Percentiles rank a stretch among this genome's conserved stretches.
phyloP scores from a whole-genome alignment of 352 stramenopile genomes.

The Phytophthora chlamydospora region DNA sequence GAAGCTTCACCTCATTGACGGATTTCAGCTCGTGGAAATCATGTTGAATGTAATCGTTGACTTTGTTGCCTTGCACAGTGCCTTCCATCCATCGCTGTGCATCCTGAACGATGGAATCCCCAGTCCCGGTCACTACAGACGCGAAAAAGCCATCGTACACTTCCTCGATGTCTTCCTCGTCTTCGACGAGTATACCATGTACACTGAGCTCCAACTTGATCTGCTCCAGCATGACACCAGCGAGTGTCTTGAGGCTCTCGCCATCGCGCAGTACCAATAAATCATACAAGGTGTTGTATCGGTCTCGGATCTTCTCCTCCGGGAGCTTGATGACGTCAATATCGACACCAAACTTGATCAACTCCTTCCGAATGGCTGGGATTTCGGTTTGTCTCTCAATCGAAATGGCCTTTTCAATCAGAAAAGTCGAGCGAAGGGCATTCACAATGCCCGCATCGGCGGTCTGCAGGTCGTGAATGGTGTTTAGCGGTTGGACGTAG shows the following conservation, averaged over 20 bases:
- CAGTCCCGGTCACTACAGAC: conserved; percentile 54
- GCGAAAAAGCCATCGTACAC: conserved; percentile 72
- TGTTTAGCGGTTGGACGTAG: conserved; percentile 35
- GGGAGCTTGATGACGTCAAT: conserved; percentile 18
- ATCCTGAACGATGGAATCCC: conserved; percentile 66
- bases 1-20: conserved; percentile 54
- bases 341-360: conserved; percentile 66
- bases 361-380: conserved; percentile 44
- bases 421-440: conserved; percentile 58
- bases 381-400: conserved; percentile 55
- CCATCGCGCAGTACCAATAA: conserved; percentile 73
- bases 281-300: conserved; percentile 67
- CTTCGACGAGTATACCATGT: conserved; percentile 63
- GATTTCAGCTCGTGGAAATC: conserved; percentile 69
- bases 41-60: conserved; percentile 62
- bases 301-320: conserved; percentile 24
- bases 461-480: conserved; percentile 62
- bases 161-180: conserved; percentile 67
- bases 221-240: conserved; percentile 57
- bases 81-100: conserved; percentile 72
- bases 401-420: conserved; percentile 77
- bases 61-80: conserved; percentile 43
- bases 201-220: conserved; percentile 70
- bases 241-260: conserved; percentile 66
- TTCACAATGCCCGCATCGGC: conserved; percentile 62